Conservation (phyloP, 2,329 filamentous ascomycete genomes). For the Tolypocladium amazonense region DNA sequence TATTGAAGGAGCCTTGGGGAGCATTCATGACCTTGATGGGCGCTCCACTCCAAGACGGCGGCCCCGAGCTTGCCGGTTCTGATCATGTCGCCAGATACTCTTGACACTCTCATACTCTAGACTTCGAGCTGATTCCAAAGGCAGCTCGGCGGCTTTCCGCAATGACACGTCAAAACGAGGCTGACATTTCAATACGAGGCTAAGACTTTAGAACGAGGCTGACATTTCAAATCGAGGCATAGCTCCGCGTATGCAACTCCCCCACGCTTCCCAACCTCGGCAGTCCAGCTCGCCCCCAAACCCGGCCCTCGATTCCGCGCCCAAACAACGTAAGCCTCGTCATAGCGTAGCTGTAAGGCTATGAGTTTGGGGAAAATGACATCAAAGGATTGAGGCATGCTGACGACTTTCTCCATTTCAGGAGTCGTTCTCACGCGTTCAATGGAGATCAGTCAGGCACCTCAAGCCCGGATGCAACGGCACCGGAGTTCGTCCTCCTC, state of each 20-base stretch:
- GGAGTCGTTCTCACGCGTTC: not conserved
- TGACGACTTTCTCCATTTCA: not conserved
- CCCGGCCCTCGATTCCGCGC: not conserved
- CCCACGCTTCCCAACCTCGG: not conserved
- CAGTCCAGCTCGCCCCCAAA: not conserved
- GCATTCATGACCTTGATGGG: not conserved
- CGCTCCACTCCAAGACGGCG: not conserved
- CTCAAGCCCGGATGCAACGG: not conserved
- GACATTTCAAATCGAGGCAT: not conserved
- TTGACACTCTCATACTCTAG: not conserved
- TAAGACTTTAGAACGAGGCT: no score
- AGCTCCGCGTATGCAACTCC: not conserved
- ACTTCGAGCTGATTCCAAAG: not conserved
- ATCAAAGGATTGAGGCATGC: not conserved
- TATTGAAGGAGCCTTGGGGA: not conserved
- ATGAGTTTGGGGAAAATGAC: not conserved
- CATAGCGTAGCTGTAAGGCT: not conserved
- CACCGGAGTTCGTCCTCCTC: not conserved
- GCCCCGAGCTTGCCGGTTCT: not conserved
- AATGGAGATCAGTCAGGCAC: not conserved
- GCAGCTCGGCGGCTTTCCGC: not conserved
- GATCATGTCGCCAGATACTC: not conserved
- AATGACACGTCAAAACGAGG: not conserved
- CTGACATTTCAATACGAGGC: no score
- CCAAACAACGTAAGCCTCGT: not conserved